A percentile compares a stretch with the other conserved stretches of the same genome.
Conservation (phyloP, 208 protist genomes). For the Acanthamoeba lenticulata region DNA sequence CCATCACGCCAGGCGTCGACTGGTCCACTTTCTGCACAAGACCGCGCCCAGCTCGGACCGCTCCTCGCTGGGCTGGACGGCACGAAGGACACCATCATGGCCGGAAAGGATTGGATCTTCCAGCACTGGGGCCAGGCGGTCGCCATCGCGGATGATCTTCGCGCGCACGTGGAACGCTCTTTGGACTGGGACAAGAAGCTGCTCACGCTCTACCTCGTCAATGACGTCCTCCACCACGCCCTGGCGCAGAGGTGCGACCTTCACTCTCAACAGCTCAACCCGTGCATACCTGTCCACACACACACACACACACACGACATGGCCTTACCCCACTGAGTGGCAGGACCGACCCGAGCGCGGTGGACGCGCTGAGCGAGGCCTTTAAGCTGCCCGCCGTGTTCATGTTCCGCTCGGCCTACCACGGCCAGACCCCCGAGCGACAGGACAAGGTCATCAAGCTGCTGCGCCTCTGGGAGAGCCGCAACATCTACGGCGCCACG, state of each 20-base stretch:
- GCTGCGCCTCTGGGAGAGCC: slow-evolving; percentile 49
- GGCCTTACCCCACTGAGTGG: background rate
- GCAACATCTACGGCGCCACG: slow-evolving; percentile 40
- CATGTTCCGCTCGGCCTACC: slow-evolving; percentile 62
- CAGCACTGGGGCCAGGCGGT: slow-evolving; percentile 58
- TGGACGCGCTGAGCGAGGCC: slow-evolving; percentile 60
- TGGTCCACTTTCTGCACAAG: slow-evolving; percentile 32
- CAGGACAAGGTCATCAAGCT: slow-evolving; percentile 62
- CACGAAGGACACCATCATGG: slow-evolving; percentile 61
- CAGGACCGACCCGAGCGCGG: background rate
- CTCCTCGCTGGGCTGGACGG: slow-evolving; percentile 47
- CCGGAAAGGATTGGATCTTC: slow-evolving; percentile 69
- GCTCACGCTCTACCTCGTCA: slow-evolving; percentile 5
- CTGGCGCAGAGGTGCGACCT: slow-evolving; percentile 6
- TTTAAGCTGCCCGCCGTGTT: slow-evolving; percentile 67
- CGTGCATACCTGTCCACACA: too few relatives aligned
- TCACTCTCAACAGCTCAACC: too few relatives aligned
- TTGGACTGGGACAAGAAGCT: slow-evolving; percentile 43
- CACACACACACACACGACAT: background rate
- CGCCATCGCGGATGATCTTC: background rate
- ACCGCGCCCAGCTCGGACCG: background rate
- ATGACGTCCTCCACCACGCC: slow-evolving; percentile 64
- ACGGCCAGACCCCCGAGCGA: slow-evolving; percentile 7
- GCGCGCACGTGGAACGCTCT: background rate
- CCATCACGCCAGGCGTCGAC: too few relatives aligned